Conservation (phyloP, 805 yeast genomes). For the Spathaspora sp. region DNA sequence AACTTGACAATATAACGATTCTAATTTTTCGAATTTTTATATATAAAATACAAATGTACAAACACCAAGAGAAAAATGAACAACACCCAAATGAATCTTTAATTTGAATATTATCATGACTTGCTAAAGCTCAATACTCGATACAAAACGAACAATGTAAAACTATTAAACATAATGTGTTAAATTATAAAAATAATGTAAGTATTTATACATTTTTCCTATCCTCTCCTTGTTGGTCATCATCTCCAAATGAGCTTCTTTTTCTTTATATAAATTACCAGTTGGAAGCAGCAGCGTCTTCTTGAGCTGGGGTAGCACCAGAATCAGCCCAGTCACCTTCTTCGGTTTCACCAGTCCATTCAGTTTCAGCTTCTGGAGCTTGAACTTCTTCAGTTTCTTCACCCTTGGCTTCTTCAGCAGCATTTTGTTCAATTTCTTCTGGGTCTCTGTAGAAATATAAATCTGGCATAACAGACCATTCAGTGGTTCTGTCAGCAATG, state of each 20-base stretch:
- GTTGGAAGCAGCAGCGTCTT: constrained; percentile 67
- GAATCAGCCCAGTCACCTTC: constrained; percentile 65
- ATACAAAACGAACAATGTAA: neutral
- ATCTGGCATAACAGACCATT: constrained; percentile 99
- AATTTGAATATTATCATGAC: neutral
- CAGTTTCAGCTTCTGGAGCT: constrained; percentile 55
- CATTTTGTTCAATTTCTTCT: constrained; percentile 90
- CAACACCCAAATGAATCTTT: neutral
- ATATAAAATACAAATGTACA: neutral
- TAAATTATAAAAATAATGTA: neutral
- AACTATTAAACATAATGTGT: constrained; percentile 3
- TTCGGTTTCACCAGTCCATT: constrained; percentile 55
- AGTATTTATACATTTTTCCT: constrained; percentile 1
- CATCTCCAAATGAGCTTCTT: neutral
- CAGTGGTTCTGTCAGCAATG: constrained; percentile 91
- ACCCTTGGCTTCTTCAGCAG: constrained; percentile 50
- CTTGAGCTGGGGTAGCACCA: constrained; percentile 57
- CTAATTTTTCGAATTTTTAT: neutral
- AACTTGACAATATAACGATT: neutral
- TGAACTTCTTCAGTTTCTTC: constrained; percentile 64
- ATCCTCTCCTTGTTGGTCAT: neutral
- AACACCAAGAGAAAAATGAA: neutral
- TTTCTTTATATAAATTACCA: constrained; percentile 30
- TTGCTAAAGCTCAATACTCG: neutral
- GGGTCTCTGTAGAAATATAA: constrained; percentile 99